Evolutionary conservation across 2,329 filamentous ascomycete species (phyloP), one percentile per base, ranked within the genome.

Genomic region (Fusarium clavum): DNA sequence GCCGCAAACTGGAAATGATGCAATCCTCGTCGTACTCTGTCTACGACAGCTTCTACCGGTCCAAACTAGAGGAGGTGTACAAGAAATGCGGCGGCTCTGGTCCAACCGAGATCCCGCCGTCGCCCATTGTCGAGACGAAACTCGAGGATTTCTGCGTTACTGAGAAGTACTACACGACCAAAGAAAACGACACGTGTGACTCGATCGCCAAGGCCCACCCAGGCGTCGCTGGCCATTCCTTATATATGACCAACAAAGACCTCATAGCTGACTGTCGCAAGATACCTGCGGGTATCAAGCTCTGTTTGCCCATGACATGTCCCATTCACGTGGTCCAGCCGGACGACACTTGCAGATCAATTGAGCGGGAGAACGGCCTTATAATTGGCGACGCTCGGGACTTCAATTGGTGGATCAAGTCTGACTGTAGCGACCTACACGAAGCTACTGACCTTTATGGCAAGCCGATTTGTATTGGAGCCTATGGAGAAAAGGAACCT

Each of bases 1-100:
- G 44, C 3, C 46, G 56, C 5, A 63, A 57, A n/a, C 61, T 74
- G 5, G 38, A 54, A 14, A 66, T 77, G 59, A 77, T 76, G 74
- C 73, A 77, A 54, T 44, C 58, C 9, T 67, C 54, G 13, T 27
- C 49, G 10, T 76, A 77, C 59, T 70, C 71, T 0, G 14, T 66
- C 47, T 75, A 77, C 46, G 56, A 74, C 20, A 25, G 61, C 16
- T 54, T 48, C 47, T 67, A 65, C 47, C 34, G 66, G 40, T 6
- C n/a, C 10, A 13, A 58, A 14, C 61, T 70, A 2, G 65, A 67
- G 52, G 10, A n/a, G 7, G 49, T 61, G 4, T 66, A 69, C 7
- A 60, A 69, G 34, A 62, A 25, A 6, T 69, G 61, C 45, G 48
- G 51, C 4, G 45, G 56, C 24, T 66, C 52, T 4, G 43, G 45